A percentile compares a stretch with the other conserved stretches of the same genome.
These are phyloP conservation scores for Entophlyctis helioformis DNA, from an alignment of 192 early-diverging fungal species.

Conservation along the genomic window DNA sequence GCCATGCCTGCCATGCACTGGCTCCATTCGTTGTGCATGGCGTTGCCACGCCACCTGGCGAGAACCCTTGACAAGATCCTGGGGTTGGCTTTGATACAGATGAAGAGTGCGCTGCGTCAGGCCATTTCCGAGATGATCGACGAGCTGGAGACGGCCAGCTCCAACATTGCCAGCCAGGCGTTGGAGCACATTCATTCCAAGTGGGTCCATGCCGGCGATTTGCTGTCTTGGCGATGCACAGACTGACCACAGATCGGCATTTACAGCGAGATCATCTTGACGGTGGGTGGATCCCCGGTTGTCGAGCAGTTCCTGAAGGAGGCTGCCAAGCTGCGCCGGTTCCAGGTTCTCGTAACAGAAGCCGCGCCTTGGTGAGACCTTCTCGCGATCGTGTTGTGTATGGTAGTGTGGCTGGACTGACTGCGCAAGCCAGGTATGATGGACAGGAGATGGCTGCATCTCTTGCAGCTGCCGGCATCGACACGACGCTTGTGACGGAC, in stretches of 20 bases:
- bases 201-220: constrained; percentile 33
- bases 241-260: too few species aligned
- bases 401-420: too few species aligned
- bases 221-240: too few species aligned
- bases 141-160: constrained; percentile 68
- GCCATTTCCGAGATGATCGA: constrained; percentile 79
- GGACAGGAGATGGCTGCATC: constrained; percentile 76
- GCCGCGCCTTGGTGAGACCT: constrained; percentile 65
- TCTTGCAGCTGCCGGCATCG: constrained; percentile 68
- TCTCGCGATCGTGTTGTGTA: too few species aligned
- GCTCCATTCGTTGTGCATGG: too few species aligned
- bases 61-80: too few species aligned
- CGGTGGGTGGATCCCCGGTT: constrained; percentile 74
- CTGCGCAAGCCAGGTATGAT: constrained; percentile 39
- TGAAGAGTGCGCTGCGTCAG: too few species aligned
- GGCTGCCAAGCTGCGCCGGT: constrained; percentile 73
- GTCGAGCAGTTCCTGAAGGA: constrained; percentile 75
- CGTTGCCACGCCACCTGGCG: too few species aligned
- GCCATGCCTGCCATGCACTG: too few species aligned
- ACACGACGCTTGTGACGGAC: constrained; percentile 83
- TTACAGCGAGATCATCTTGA: constrained; percentile 90
- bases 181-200: constrained; percentile 89
- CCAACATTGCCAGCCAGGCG: constrained; percentile 72
- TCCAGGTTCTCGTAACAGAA: constrained; percentile 93
- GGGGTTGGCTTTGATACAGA: too few species aligned